Evolutionary conservation across 805 yeast genomes (phyloP), one percentile per base, ranked within the genome.

Genomic region (Jamesozyma rosinii): DNA sequence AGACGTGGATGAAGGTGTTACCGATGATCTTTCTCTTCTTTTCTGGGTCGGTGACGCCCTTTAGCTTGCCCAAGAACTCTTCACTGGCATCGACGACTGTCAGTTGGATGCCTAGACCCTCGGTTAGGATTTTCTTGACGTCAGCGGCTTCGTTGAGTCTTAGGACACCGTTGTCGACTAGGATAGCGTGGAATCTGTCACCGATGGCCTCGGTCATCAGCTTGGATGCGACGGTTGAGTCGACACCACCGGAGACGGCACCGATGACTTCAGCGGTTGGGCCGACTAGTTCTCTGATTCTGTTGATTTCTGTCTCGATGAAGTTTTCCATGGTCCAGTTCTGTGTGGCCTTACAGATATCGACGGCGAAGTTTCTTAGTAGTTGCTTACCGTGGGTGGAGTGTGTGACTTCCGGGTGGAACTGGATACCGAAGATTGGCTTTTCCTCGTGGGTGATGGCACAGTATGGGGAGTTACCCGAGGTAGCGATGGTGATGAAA

Each of bases 161-260:
- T 84, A 92, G 82, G 63, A 92, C 92, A 68, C 98, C 98, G 65
- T 92, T 92, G 68, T 92, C 98, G 50, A 92, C 98, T 61, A 87
- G 77, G 58, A 92, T 89, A 46, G 98, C 98, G 61, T 92, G 98
- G 83, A 92, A 92, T 66, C 98, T 79, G 60, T 86, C 92, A 63
- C 98, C 98, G 66, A 92, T 92, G 52, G 98, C 98, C 71, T 85
- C 96, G 52, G 87, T 82, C 95, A 92, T 83, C 63, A 92, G 76
- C 74, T 90, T 92, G 52, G 98, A 97, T 53, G 97, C 98, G 48
- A 92, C 98, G 39, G 98, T 92, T 41, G 98, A 92, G 70, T 92
- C 98, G 50, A 92, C 98, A 73, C 98, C 98, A 60, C 98, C 98
- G 42, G 96, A 87, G 52, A 92, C 98, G 44, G 98, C 98, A 70